Percentiles rank a stretch among this genome's conserved stretches.
Conservation (phyloP, 768 basidiomycete genomes). For the Roridomyces roridus region DNA sequence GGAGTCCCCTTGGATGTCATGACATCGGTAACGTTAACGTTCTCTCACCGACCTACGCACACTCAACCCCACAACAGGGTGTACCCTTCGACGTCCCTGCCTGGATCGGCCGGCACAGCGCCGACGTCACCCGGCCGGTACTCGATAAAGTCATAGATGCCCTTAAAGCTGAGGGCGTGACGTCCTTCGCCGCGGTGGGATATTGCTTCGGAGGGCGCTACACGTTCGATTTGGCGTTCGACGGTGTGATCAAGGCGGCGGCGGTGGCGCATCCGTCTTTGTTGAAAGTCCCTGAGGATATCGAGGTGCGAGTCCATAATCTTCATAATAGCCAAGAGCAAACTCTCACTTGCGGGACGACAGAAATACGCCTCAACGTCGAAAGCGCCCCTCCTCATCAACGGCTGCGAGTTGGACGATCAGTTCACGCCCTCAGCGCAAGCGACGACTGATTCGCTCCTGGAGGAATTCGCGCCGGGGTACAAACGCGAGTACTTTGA, state of each 20-base stretch:
- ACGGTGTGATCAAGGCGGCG: conserved; percentile 27
- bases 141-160: conserved; percentile 37
- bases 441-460: neutral
- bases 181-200: conserved; percentile 34
- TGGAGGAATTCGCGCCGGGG: neutral
- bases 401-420: neutral
- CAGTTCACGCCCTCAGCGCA: neutral
- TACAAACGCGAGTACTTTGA: conserved; percentile 11
- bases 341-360: neutral
- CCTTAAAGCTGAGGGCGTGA: conserved; percentile 40
- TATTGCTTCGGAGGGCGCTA: conserved; percentile 39
- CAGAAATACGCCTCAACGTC: neutral
- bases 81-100: conserved; percentile 32
- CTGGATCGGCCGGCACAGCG: conserved; percentile 39
- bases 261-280: conserved; percentile 38
- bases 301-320: conserved; percentile 27
- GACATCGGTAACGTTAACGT: neutral
- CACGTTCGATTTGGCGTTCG: conserved; percentile 34
- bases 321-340: too few species aligned
- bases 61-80: neutral
- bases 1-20: conserved; percentile 24
- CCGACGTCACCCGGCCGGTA: conserved; percentile 26
- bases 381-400: neutral
- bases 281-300: conserved; percentile 35
- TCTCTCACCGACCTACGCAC: neutral